Conservation (phyloP, 371 early-diverging fungal genomes). For the Mucor piriformis region DNA sequence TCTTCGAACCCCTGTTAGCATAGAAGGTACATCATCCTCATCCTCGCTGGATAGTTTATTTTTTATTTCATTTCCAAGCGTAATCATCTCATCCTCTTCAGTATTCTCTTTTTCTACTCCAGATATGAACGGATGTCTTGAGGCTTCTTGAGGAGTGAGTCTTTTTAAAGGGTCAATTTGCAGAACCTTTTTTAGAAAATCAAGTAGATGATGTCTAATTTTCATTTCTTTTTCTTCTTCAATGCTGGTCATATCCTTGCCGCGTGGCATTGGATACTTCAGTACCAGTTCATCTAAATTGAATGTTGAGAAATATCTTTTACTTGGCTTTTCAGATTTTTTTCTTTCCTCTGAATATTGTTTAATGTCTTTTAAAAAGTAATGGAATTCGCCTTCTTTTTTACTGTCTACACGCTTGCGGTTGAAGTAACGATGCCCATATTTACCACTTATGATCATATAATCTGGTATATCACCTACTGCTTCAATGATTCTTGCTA, state of each 20-base stretch:
- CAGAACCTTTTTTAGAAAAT: conserved; percentile 84
- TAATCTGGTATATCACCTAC: conserved; percentile 71
- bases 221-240: conserved; percentile 79
- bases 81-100: background rate
- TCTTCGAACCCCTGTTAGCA: conserved; percentile 13
- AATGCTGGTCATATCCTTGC: conserved; percentile 53
- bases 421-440: conserved; percentile 77
- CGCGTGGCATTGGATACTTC: conserved; percentile 73
- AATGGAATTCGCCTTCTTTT: conserved; percentile 47
- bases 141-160: conserved; percentile 91
- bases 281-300: conserved; percentile 83
- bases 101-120: conserved; percentile 21
- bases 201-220: conserved; percentile 66
- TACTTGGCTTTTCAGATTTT: conserved; percentile 78
- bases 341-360: conserved; percentile 77
- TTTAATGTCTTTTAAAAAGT: conserved; percentile 77
- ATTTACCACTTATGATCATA: conserved; percentile 86
- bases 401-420: conserved; percentile 35
- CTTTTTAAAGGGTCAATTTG: conserved; percentile 86
- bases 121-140: conserved; percentile 90
- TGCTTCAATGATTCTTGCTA: conserved; percentile 86
- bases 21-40: conserved; percentile 1
- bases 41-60: background rate
- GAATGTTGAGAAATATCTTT: conserved; percentile 80
- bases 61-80: conserved; percentile 1